A percentile compares a stretch with the other conserved stretches of the same genome.
These are phyloP conservation scores for Tritrichomonas musculus DNA, from an alignment of 208 protist genomes.

Conservation along the genomic window DNA sequence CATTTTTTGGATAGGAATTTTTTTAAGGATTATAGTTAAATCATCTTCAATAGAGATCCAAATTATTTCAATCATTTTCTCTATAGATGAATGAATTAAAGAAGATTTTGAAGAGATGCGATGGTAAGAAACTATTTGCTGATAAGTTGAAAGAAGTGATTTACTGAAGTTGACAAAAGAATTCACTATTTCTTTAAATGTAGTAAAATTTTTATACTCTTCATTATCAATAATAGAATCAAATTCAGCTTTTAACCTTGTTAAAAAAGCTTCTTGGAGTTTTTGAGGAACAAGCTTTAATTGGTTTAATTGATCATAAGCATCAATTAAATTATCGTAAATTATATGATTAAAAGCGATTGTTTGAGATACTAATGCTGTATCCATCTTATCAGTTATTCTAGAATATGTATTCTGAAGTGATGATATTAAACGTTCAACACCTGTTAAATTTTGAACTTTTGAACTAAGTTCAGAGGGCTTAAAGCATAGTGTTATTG, in stretches of 20 bases:
- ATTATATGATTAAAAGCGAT: not conserved
- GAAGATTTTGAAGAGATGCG: not conserved
- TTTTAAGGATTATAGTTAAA: not conserved
- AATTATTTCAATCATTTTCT: not conserved
- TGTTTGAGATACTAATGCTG: not conserved
- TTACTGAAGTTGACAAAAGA: not conserved
- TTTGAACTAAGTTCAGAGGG: not conserved
- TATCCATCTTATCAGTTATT: not conserved
- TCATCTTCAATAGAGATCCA: not conserved
- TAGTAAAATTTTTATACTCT: not conserved
- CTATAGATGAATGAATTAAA: not conserved
- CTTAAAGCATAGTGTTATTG: not conserved
- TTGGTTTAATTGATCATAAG: not conserved
- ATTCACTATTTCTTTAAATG: not conserved
- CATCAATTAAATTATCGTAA: not conserved
- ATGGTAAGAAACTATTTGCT: not conserved
- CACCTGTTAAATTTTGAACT: not conserved
- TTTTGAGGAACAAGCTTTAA: not conserved
- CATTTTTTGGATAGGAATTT: not conserved
- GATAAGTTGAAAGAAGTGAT: not conserved
- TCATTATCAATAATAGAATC: not conserved
- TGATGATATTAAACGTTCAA: not conserved
- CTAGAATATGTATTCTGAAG: not conserved
- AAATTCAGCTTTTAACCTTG: not conserved
- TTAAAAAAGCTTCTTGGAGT: not conserved